These are phyloP conservation scores for Paraconiothyrium sp. DNA, from an alignment of 2,329 filamentous ascomycete species.

Conservation along the genomic window DNA sequence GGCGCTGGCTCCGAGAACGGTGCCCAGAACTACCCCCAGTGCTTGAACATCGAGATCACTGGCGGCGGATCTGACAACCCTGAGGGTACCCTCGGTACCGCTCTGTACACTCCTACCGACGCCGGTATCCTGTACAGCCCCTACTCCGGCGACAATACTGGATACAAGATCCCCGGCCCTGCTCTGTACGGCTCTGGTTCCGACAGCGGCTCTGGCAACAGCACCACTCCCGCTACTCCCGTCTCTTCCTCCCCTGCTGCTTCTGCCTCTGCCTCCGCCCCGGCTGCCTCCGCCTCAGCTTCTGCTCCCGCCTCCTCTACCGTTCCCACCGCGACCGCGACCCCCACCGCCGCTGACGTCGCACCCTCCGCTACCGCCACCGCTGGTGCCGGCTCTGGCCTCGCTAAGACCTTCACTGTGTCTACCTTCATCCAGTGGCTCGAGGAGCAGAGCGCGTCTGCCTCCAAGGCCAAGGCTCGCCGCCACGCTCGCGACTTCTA, in stretches of 20 bases:
- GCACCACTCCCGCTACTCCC: constrained; percentile 24
- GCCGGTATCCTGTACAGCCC: constrained; percentile 56
- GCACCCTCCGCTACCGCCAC: constrained; percentile 18
- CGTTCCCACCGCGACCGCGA: constrained; percentile 9
- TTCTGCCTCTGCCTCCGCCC: constrained; percentile 10
- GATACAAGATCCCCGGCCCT: constrained; percentile 57
- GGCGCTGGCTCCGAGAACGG: constrained; percentile 54
- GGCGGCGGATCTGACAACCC: constrained; percentile 56
- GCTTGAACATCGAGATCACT: constrained; percentile 62
- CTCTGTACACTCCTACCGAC: constrained; percentile 56
- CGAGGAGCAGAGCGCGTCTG: constrained; percentile 33
- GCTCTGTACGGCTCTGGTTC: constrained; percentile 39
- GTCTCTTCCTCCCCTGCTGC: constrained; percentile 22
- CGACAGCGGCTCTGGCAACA: constrained; percentile 21
- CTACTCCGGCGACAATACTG: constrained; percentile 43
- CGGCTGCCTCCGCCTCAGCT: constrained; percentile 19
- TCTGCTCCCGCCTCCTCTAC: constrained; percentile 20
- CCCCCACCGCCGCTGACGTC: constrained; percentile 11
- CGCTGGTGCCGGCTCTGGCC: constrained; percentile 19
- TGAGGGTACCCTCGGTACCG: constrained; percentile 61
- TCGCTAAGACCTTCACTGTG: constrained; percentile 44
- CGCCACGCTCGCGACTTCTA: constrained; percentile 42
- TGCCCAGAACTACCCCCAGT: constrained; percentile 64
- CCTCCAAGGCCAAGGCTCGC: constrained; percentile 32
- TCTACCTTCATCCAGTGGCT: constrained; percentile 48